Evolutionary conservation across 1,139 yeast genomes (phyloP).

Genomic region (Yamadazyma dendronema): DNA sequence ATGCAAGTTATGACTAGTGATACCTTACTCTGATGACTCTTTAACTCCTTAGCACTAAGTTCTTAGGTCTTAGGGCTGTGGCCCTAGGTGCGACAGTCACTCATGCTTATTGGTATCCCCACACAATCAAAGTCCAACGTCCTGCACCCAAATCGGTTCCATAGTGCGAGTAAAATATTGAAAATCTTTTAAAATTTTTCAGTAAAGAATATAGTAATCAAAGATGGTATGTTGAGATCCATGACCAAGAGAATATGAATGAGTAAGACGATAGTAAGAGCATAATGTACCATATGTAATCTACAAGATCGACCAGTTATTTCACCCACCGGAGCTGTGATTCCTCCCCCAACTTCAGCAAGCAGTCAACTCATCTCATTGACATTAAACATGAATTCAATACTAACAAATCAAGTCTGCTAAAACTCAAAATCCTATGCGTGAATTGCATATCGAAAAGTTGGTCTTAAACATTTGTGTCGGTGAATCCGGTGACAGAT

Average conservation of each 20-base stretch:
- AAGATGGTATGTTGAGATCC: constrained; percentile 23
- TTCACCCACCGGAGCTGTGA: no score
- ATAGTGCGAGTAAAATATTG: not conserved
- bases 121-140: not conserved
- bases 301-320: no score
- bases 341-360: no score
- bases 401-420: constrained; percentile 2
- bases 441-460: constrained; percentile 98
- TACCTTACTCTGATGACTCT: no score
- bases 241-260: not conserved
- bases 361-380: no score
- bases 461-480: constrained; percentile 99
- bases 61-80: not conserved
- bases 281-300: no score
- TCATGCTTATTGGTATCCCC: not conserved
- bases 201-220: constrained; percentile 10
- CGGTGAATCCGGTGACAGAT: constrained; percentile 99
- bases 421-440: constrained; percentile 66
- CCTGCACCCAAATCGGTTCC: not conserved
- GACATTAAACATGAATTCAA: not conserved
- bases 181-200: constrained; percentile 10
- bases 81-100: constrained; percentile 1
- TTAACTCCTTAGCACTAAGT: no score
- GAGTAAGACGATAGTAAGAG: no score
- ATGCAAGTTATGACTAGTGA: not conserved